Conservation (phyloP, 352 stramenopile species). For the Phytopythium helicoides region DNA sequence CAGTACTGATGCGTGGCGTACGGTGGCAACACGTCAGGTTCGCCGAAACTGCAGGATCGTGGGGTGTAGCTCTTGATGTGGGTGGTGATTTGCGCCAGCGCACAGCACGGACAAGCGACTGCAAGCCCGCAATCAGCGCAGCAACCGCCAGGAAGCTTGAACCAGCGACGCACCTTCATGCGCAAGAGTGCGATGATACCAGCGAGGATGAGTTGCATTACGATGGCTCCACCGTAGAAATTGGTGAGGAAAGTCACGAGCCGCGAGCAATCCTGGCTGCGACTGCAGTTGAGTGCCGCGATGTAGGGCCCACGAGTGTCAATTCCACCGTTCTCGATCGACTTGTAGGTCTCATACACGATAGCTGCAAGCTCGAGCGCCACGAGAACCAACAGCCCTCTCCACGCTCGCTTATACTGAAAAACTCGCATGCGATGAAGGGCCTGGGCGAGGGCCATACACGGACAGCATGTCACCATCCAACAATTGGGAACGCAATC, state of each 20-base stretch:
- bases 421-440: slow-evolving; percentile 21
- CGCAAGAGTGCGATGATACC: slow-evolving; percentile 24
- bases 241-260: slow-evolving; percentile 22
- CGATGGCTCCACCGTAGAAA: slow-evolving; percentile 7
- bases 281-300: background rate
- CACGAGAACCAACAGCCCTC: slow-evolving; percentile 18
- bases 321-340: background rate
- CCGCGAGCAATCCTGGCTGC: slow-evolving; percentile 10
- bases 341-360: slow-evolving; percentile 1
- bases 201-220: slow-evolving; percentile 6
- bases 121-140: slow-evolving; percentile 22
- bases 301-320: slow-evolving; percentile 5
- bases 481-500: slow-evolving; percentile 39
- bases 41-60: slow-evolving; percentile 26
- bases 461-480: slow-evolving; percentile 41
- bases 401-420: slow-evolving; percentile 1
- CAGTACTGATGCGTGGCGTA: slow-evolving; percentile 11
- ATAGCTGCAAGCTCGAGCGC: background rate
- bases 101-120: slow-evolving; percentile 34
- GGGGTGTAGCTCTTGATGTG: slow-evolving; percentile 53
- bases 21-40: slow-evolving; percentile 29
- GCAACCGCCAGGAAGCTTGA: slow-evolving; percentile 28
- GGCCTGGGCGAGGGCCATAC: slow-evolving; percentile 41
- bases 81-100: slow-evolving; percentile 36
- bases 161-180: slow-evolving; percentile 23